phyloP scores from a whole-genome alignment of 805 yeast species.

The Jamesozyma hellenica region DNA sequence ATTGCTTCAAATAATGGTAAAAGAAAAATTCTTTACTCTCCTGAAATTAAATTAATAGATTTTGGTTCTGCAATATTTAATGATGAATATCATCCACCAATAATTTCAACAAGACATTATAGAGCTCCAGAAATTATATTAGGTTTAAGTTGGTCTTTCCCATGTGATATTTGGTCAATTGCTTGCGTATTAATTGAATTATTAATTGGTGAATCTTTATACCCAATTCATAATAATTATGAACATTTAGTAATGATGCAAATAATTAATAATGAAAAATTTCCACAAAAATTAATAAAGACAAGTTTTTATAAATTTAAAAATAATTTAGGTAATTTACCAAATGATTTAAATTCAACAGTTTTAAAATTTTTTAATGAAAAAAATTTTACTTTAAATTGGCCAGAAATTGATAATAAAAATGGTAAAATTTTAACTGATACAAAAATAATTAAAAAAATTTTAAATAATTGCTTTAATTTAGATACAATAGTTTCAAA shows the following conservation, averaged over 20 bases:
- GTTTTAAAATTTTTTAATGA: conserved; percentile 27
- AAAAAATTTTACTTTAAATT: conserved; percentile 13
- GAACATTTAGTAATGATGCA: conserved; percentile 97
- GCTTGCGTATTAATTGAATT: conserved; percentile 90
- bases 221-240: conserved; percentile 86
- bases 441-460: conserved; percentile 24
- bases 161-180: conserved; percentile 94
- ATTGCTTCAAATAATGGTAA: conserved; percentile 27
- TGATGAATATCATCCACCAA: conserved; percentile 85
- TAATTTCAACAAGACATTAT: conserved; percentile 92
- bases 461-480: conserved; percentile 23
- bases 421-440: conserved; percentile 22
- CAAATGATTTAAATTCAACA: conserved; percentile 26
- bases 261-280: conserved; percentile 49
- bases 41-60: conserved; percentile 82
- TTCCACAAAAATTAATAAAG: conserved; percentile 32
- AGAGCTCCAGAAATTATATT: conserved; percentile 94
- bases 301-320: conserved; percentile 27
- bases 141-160: conserved; percentile 94
- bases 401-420: conserved; percentile 25
- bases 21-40: conserved; percentile 45
- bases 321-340: conserved; percentile 25
- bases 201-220: conserved; percentile 87
- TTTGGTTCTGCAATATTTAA: conserved; percentile 94
- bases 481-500: conserved; percentile 24